These are phyloP conservation scores for Scalesia atractyloides DNA, from an alignment of 129 eudicot species.

Conservation along the genomic window DNA sequence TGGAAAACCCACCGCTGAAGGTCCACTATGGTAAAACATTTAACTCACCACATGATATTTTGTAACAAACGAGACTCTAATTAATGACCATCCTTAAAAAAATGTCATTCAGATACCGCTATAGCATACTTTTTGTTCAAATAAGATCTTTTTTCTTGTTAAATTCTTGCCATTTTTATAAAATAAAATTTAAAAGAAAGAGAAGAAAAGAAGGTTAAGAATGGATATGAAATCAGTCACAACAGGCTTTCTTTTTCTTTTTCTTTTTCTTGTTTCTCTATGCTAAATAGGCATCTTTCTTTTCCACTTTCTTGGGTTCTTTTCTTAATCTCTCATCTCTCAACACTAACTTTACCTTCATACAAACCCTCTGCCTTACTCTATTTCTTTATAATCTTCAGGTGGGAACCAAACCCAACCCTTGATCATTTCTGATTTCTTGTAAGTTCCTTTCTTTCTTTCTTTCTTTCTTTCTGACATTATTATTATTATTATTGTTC, in stretches of 20 bases:
- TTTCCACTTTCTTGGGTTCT: slow-evolving; percentile 52
- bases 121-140: too few relatives aligned
- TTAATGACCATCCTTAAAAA: too few relatives aligned
- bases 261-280: slow-evolving; percentile 65
- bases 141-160: too few relatives aligned
- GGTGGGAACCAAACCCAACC: slow-evolving; percentile 20
- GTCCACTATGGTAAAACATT: too few relatives aligned
- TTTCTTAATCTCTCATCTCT: slow-evolving; percentile 37
- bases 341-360: slow-evolving; percentile 37
- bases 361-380: not conserved
- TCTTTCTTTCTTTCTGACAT: slow-evolving; percentile 29
- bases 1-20: too few relatives aligned
- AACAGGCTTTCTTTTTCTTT: slow-evolving; percentile 25
- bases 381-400: slow-evolving; percentile 42
- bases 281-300: slow-evolving; percentile 74
- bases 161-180: not conserved
- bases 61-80: too few relatives aligned
- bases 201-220: slow-evolving; percentile 28
- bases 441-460: slow-evolving; percentile 28
- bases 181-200: slow-evolving; percentile 10
- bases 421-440: slow-evolving; percentile 31
- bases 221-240: slow-evolving; percentile 26
- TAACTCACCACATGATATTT: too few relatives aligned
- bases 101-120: too few relatives aligned
- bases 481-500: slow-evolving; percentile 38